These are phyloP conservation scores for Crithidia thermophila DNA, from an alignment of 208 protist species.

Conservation along the genomic window DNA sequence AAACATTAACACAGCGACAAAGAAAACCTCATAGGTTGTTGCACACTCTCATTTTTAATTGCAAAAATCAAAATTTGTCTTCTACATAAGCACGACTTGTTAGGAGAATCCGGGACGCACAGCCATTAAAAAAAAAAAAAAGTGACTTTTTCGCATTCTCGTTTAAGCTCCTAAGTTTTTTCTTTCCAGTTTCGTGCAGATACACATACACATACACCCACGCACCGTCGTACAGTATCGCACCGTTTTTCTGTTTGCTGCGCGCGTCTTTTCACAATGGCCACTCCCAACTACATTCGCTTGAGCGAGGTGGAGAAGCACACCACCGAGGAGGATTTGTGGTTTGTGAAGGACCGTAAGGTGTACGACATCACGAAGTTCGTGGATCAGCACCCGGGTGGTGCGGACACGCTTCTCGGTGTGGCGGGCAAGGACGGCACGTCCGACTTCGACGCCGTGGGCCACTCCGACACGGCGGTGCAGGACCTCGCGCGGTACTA, in stretches of 20 bases:
- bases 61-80: too few species aligned
- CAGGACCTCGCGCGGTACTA: slow-evolving; percentile 73
- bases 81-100: too few species aligned
- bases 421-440: slow-evolving; percentile 86
- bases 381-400: slow-evolving; percentile 90
- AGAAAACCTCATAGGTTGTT: not conserved
- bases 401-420: slow-evolving; percentile 81
- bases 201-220: too few species aligned
- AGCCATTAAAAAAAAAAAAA: too few species aligned
- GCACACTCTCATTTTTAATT: not conserved
- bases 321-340: slow-evolving; percentile 67
- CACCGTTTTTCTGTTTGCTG: slow-evolving; percentile 1
- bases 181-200: too few species aligned
- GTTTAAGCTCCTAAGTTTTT: too few species aligned
- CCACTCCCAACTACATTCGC: slow-evolving; percentile 39
- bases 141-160: too few species aligned
- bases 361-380: slow-evolving; percentile 90
- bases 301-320: slow-evolving; percentile 72
- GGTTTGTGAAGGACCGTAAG: slow-evolving; percentile 87
- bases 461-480: slow-evolving; percentile 72
- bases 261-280: not conserved
- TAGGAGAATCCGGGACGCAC: too few species aligned
- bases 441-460: slow-evolving; percentile 82
- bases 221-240: too few species aligned
- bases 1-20: not conserved